Base-by-base conservation (phyloP, 257 asterid genomes). In the Solanum sitiens region DNA sequence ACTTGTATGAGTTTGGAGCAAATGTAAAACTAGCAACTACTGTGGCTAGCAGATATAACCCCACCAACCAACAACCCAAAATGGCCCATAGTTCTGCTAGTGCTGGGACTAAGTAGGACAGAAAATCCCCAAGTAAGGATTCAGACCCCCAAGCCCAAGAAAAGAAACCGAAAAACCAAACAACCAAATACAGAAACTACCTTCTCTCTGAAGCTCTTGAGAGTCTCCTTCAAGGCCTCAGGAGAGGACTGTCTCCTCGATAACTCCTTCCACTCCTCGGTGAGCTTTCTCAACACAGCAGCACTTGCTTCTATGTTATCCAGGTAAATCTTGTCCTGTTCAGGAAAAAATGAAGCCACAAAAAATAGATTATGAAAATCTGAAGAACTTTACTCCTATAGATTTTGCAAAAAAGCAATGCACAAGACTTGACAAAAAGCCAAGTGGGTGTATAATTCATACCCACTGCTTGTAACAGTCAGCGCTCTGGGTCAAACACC, bases 381-480 rank as follows among this genome's bases (percentile, higher is more conserved):
- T 27, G 85, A 47, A 80, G 13, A 80, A 45, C 67, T 44, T 8
- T 12, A 50, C 44, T 47, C 85, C 27, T 47, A 50, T 30, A 30
- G 30, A 50, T 50, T 80, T 20, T 50, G 68, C 25, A 30, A 32
- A 47, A 30, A 9, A 11, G 39, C 70, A 30, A 27, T 18, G 70
- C 65, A 27, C 2, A 50, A 84, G 74, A 35, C 23, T 32, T 37
- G 75, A 63, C 56, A 77, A 42, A 27, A 40, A 53, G 65, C 23
- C 6, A 42, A 79, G 37, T 45, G 30, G 33, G 40, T 18, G 68
- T 39, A 70, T 32, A 86, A 73, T 86, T 35, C 97, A 87, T 93
- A 96, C 98, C 99, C 99, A 95, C 79, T 93, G 96, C 92, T 92
- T 92, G 91, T 92, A 95, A 90, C 98, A 94, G 71, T 95, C 99